Evolutionary conservation across 441 rosid species (phyloP).

Genomic region (Aleurites moluccanus): DNA sequence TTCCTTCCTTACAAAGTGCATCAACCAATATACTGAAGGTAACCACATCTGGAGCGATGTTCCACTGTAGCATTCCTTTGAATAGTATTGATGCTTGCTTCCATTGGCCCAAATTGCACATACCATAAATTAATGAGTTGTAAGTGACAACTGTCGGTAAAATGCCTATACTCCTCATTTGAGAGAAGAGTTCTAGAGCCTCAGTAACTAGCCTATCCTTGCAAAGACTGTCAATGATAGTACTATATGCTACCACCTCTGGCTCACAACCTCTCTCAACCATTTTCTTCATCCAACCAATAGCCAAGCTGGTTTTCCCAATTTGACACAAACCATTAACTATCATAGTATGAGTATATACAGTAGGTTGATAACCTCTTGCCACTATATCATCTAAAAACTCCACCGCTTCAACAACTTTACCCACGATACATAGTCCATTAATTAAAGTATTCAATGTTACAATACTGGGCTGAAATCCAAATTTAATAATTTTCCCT

Average conservation of each 20-base stretch:
- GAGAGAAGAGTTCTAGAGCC: constrained; percentile 3
- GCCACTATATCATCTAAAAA: constrained; percentile 1
- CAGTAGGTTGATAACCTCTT: constrained; percentile 15
- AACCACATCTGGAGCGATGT: neutral
- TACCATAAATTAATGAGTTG: constrained; percentile 7
- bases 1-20: constrained; percentile 15
- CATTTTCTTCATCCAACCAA: constrained; percentile 18
- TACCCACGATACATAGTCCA: constrained; percentile 23
- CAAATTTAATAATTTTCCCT: constrained; percentile 30
- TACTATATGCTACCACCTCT: constrained; percentile 14
- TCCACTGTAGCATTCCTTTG: constrained; percentile 5
- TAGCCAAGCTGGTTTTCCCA: constrained; percentile 4
- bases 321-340: constrained; percentile 23
- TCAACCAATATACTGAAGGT: constrained; percentile 14
- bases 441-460: constrained; percentile 30
- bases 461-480: constrained; percentile 20
- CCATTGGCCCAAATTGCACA: constrained; percentile 12
- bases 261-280: constrained; percentile 16
- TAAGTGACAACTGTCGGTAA: constrained; percentile 8
- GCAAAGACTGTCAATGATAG: constrained; percentile 11
- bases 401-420: constrained; percentile 20
- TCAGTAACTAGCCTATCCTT: neutral
- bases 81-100: neutral
- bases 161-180: constrained; percentile 3
- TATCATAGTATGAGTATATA: constrained; percentile 12